Base-by-base conservation (phyloP, 176 grass and related monocot species). In the Rhipidocladum racemiflorum region DNA sequence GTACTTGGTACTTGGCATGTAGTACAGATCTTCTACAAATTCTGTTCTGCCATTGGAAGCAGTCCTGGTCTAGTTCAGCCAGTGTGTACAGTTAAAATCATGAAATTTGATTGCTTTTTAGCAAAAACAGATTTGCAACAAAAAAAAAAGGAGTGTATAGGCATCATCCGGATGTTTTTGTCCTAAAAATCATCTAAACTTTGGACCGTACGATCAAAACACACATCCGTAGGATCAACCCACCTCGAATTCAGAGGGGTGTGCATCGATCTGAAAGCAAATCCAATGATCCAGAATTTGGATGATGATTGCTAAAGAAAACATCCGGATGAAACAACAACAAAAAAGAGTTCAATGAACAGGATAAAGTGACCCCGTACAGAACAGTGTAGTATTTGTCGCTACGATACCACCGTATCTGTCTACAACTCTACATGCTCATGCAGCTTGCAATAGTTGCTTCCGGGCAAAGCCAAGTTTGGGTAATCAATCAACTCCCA, bases 371-470 rank as follows among this genome's bases (percentile, higher is more conserved):
- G 77, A 2, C 4, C 12, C n/a, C 23, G 20, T 55, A 56, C 74
- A 78, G 17, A 54, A 29, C 15, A 7, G 55, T 74, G 32, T 34
- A 34, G 44, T 42, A 55, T 56, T 84, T 42, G 11, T 84, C 46
- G 59, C 71, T 56, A 84, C 71, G 46, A 44, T 29, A 67, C 46
- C 8, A 0, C 21, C 65, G 57, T 17, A 27, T 23, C 20, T 45
- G 40, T 60, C 4, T 30, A 61, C 55, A 44, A 30, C 24, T 23
- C 50, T n/a, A 57, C 76, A 48, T 15, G 51, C 28, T 16, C 28
- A n/a, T 44, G 39, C 21, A 40, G 9, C 69, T 78, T 64, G 57
- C 68, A 64, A 21, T 2, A 57, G 30, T 83, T 83, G 65, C 57
- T 72, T 78, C 66, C 15, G 7, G 29, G 39, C 63, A 77, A 82